phyloP scores from a whole-genome alignment of 2,329 filamentous ascomycete genomes.

The Trichoderma afroharzianum region DNA sequence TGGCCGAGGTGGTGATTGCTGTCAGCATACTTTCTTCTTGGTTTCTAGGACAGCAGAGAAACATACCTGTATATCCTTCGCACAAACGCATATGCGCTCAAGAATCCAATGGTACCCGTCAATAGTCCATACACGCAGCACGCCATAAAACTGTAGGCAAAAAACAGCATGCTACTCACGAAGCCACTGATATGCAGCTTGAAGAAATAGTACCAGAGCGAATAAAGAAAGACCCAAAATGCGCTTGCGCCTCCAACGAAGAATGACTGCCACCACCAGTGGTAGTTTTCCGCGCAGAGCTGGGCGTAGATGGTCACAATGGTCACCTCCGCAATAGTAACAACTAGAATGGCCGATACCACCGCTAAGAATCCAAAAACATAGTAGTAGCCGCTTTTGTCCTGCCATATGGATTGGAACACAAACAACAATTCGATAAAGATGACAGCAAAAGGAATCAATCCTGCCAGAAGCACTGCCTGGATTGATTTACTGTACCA shows the following conservation, averaged over 20 bases:
- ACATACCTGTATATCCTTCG: constrained; percentile 75
- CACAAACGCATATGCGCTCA: constrained; percentile 81
- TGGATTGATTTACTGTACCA: constrained; percentile 69
- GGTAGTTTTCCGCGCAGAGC: constrained; percentile 80
- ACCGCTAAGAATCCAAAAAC: constrained; percentile 82
- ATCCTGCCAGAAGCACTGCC: constrained; percentile 66
- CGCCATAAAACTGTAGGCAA: constrained; percentile 78
- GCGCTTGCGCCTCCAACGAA: constrained; percentile 71
- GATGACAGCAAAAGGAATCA: constrained; percentile 81
- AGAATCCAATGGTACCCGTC: constrained; percentile 78
- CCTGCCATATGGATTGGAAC: constrained; percentile 84
- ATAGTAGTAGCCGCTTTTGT: constrained; percentile 90
- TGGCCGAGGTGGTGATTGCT: constrained; percentile 23
- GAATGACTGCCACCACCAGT: constrained; percentile 93
- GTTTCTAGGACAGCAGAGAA: neutral
- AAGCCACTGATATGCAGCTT: constrained; percentile 80
- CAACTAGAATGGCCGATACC: constrained; percentile 65
- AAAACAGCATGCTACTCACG: constrained; percentile 76
- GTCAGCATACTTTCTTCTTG: neutral
- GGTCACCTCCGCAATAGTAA: constrained; percentile 79
- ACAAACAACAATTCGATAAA: constrained; percentile 86
- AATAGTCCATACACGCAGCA: constrained; percentile 78
- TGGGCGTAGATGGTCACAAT: constrained; percentile 80
- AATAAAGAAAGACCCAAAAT: constrained; percentile 79
- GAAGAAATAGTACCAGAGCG: constrained; percentile 77